These are phyloP conservation scores for Parachaetomium inaequale DNA, from an alignment of 495 filamentous ascomycete genomes.

Conservation along the genomic window DNA sequence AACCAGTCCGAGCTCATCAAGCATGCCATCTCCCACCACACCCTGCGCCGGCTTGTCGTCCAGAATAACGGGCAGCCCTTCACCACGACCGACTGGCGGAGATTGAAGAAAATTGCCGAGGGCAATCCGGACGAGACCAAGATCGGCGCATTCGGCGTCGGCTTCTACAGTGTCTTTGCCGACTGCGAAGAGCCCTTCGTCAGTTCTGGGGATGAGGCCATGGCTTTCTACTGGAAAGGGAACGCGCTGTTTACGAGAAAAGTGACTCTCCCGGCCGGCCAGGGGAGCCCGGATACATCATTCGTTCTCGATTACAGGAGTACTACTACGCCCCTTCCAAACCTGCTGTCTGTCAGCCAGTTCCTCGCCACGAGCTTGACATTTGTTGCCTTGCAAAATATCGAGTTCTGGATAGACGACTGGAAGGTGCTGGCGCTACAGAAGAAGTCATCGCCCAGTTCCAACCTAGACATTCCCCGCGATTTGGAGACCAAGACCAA, in stretches of 20 bases:
- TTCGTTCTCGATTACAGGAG: slow-evolving; percentile 94
- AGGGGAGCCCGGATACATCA: slow-evolving; percentile 67
- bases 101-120: slow-evolving; percentile 94
- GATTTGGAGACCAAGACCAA: slow-evolving; percentile 77
- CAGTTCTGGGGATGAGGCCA: slow-evolving; percentile 81
- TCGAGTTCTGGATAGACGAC: slow-evolving; percentile 89
- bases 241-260: slow-evolving; percentile 89
- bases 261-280: slow-evolving; percentile 60
- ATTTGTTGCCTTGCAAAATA: slow-evolving; percentile 81
- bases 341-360: slow-evolving; percentile 77
- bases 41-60: slow-evolving; percentile 74
- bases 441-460: slow-evolving; percentile 78
- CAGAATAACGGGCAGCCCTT: slow-evolving; percentile 89
- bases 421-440: slow-evolving; percentile 69
- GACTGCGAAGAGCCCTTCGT: slow-evolving; percentile 98
- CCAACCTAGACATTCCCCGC: slow-evolving; percentile 67
- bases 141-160: slow-evolving; percentile 97
- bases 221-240: slow-evolving; percentile 99
- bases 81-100: slow-evolving; percentile 80
- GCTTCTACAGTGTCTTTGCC: slow-evolving; percentile 97
- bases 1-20: slow-evolving; percentile 69
- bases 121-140: slow-evolving; percentile 98
- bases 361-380: slow-evolving; percentile 94
- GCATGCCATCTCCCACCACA: slow-evolving; percentile 78
- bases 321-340: slow-evolving; percentile 75